phyloP scores from a whole-genome alignment of 768 basidiomycete species.

The Boletellus ananas region DNA sequence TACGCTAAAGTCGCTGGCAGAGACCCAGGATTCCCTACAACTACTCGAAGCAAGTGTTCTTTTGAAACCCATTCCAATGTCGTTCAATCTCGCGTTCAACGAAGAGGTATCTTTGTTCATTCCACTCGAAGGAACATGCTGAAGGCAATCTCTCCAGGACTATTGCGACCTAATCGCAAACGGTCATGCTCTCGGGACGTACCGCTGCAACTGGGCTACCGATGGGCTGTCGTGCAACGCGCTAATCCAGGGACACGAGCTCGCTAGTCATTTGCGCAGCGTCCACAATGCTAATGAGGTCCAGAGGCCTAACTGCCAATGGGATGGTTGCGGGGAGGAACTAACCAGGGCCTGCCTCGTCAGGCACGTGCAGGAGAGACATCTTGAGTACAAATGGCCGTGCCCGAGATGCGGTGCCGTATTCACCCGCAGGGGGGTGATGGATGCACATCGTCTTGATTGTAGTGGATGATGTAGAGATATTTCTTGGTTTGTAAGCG shows the following conservation, averaged over 20 bases:
- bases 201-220: constrained; percentile 9
- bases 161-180: constrained; percentile 7
- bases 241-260: constrained; percentile 11
- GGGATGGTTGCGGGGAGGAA: constrained; percentile 16
- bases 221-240: constrained; percentile 11
- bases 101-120: constrained; percentile 11
- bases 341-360: constrained; percentile 14
- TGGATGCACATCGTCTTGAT: constrained; percentile 13
- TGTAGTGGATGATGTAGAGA: constrained; percentile 5
- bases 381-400: constrained; percentile 22
- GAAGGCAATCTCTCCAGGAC: constrained; percentile 8
- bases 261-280: constrained; percentile 14
- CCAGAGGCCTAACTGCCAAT: constrained; percentile 9
- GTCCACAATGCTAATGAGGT: constrained; percentile 6
- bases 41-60: neutral
- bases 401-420: constrained; percentile 13
- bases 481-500: constrained; percentile 2
- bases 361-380: constrained; percentile 24
- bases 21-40: neutral
- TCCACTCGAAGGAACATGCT: neutral
- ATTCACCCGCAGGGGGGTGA: constrained; percentile 20
- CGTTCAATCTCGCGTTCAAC: constrained; percentile 7
- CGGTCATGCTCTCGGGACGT: neutral
- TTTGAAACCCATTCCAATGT: neutral
- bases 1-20: neutral